A percentile compares a stretch with the other conserved stretches of the same genome.
Conservation (phyloP, 78 protist species). For the Anaeramoeba flamelloides region DNA sequence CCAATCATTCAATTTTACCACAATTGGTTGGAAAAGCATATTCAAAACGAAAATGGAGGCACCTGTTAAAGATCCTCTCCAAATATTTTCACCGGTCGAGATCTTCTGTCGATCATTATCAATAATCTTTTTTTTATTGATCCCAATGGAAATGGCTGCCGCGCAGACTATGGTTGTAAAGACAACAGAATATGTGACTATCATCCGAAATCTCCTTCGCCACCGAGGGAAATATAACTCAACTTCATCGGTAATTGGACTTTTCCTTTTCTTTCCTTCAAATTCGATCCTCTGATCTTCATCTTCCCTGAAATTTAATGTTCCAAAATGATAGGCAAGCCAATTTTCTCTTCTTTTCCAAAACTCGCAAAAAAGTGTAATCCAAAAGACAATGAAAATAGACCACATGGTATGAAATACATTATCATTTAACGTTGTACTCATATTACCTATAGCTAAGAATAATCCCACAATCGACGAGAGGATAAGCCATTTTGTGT, state of each 20-base stretch:
- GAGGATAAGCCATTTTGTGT: slow-evolving; percentile 8
- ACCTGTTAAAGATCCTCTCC: no score
- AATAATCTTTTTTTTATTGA: no score
- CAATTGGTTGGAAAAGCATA: neutral
- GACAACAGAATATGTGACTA: no score
- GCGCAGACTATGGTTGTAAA: no score
- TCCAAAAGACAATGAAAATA: neutral
- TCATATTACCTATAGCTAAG: neutral
- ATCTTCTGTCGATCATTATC: no score
- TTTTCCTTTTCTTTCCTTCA: neutral
- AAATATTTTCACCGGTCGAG: no score
- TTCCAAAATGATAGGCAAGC: neutral
- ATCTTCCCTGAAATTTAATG: neutral
- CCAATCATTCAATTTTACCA: slow-evolving; percentile 24
- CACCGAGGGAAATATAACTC: neutral
- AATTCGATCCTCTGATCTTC: neutral
- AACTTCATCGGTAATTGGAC: neutral
- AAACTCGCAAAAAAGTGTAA: slow-evolving; percentile 11
- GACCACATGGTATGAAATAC: neutral
- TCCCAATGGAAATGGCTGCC: no score
- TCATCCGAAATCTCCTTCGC: no score
- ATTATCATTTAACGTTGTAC: no score
- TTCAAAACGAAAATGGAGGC: no score
- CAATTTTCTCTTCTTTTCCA: slow-evolving; percentile 18
- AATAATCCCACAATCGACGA: neutral